Base-by-base conservation (phyloP, 345 rosid species). In the Litchi chinensis region DNA sequence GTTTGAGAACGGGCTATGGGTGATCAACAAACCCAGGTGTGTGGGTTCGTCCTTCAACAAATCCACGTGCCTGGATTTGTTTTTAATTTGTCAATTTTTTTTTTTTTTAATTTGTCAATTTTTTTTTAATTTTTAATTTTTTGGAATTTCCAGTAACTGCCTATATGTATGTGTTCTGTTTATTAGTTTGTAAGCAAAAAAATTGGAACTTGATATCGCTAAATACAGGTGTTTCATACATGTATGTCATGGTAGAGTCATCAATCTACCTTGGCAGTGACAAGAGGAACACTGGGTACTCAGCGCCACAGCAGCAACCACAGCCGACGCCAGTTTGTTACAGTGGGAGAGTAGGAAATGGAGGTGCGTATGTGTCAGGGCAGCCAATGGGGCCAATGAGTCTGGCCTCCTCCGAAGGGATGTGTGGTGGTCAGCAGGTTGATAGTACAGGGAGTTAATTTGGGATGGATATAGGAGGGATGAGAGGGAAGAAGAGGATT, bases 401-500 rank as follows among this genome's bases (percentile, higher is more conserved):
- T 75, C 96, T 95, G 2, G 87, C 81, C 12, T 86, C 93, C 0
- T 76, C 92, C 0, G 93, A 93, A 5, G 93, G 90, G 65, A 69
- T 89, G 75, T 86, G 91, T 62, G 75, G 59, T 12, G 82, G 81
- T 21, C 86, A 80, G 64, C 87, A 77, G 65, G 85, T 85, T 5
- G 93, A 92, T 74, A 86, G 68, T 75, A 70, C 76, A 15, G 90
- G 84, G 32, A 82, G 78, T n/a, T 93, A 88, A 68, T 91, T 77
- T 68, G 97, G 91, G 68, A 83, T 88, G 63, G 95, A 89, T 7
- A 83, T 83, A 72, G 83, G 93, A n/a, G 88, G 87, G 24, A 41
- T 81, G 3, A 90, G 93, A 32, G 90, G 90, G 37, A 87, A 91
- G 84, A 92, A 90, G 82, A 91, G 96, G 82, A 81, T 84, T 22